Base-by-base conservation (phyloP, 371 early-diverging fungal genomes). In the Mucor piriformis region DNA sequence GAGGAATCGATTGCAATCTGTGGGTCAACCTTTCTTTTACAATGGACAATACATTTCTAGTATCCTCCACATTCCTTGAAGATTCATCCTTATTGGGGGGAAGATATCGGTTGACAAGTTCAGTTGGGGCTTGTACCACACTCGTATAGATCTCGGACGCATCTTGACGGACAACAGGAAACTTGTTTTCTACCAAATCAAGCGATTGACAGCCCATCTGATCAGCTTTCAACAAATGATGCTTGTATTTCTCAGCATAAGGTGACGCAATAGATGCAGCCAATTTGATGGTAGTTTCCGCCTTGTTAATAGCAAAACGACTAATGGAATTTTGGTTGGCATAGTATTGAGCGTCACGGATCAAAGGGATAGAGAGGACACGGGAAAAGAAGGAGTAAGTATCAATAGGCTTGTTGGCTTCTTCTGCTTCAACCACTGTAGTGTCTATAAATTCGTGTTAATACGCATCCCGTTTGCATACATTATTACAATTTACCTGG, bases 171-270 rank as follows among this genome's bases (percentile, higher is more conserved):
- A 88, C 77, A 20, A 84, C 80, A 12, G 88, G 87, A 63, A 85
- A 82, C 23, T 69, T 75, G 4, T 67, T 60, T 55, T 88, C 88
- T 21, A 91, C 55, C 16, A 80, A 38, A 54, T 88, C 88, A 23
- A 91, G 76, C 8, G 90, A 87, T 52, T 80, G 72, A 34, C 77
- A 75, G 34, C 85, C 90, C 27, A 87, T 52, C 21, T 82, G 69
- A 59, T 88, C 89, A 12, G 77, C 83, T 24, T 69, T 76, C 42
- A 72, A 58, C 10, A 87, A 61, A 24, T 82, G 81, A 37, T 69
- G 63, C 57, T 83, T 79, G 52, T 83, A 78, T 15, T 71, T 66
- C 43, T 62, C 73, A 29, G 74, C 66, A 65, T 79, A 81, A 37
- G 79, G 72, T 42, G 79, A 70, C 2, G 83, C 73, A 13, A 76